Evolutionary conservation across 2,329 filamentous ascomycete genomes (phyloP), one percentile per base, ranked within the genome.

Genomic region (Aotearoamyces nothofagi): DNA sequence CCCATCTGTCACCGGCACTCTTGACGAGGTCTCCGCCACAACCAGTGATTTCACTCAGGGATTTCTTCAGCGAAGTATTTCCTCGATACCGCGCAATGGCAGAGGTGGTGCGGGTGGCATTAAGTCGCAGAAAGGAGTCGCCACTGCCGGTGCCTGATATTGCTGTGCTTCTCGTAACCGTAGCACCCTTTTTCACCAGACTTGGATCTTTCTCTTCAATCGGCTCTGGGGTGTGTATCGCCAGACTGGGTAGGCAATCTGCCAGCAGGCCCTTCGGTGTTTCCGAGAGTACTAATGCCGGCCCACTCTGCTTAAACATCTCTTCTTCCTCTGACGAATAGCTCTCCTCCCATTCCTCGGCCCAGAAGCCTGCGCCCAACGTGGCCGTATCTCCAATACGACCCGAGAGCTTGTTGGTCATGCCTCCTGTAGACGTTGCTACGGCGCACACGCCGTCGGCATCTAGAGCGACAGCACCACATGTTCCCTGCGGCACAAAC

Each of bases 361-460:
- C 82, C 82, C 83, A 93, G 51, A 84, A 93, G 0, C 84, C 84
- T 1, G 83, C 78, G 0, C 84, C 84, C 0, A 84, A 57, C 0
- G 77, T 78, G 0, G 84, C 83, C 8, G 84, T 93, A 47, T 93
- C 84, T 1, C 84, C 84, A 37, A 92, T 76, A 12, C 84, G 62
- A 0, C 83, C 84, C 0, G 80, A 79, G 31, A 87, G 55, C 57
- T 93, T 93, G 50, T 93, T 93, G 13, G 84, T 93, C 51, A 92
- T 50, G 0, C 84, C 84, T 4, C 84, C 84, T 0, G 69, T 75
- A 43, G 65, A 72, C 3, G 69, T 75, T 1, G 69, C 70, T n/a
- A 50, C 60, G 40, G 79, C 84, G 3, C 92, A 52, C 3, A 78
- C 69, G 1, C 83, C 83, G 22, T 73, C 66, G n/a, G 57, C 58